Base-by-base conservation (phyloP, 768 basidiomycete genomes). In the Coprinellus micaceus region DNA sequence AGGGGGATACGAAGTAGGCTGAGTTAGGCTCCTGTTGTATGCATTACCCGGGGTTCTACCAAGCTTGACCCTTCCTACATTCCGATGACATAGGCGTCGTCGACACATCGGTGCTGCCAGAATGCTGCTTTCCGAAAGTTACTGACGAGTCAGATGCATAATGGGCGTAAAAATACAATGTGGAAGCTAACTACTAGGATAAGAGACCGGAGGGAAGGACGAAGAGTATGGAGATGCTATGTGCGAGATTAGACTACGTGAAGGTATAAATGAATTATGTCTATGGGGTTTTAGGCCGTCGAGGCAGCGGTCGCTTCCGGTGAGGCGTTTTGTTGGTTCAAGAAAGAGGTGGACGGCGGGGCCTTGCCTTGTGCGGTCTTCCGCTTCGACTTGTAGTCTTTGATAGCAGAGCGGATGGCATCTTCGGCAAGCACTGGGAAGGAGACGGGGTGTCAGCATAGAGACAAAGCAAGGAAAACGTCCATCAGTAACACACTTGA, bases 331-430 rank as follows among this genome's bases (percentile, higher is more conserved):
- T 30, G 28, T 0, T 85, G 72, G 66, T 90, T 84, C 57, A 91
- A 85, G 65, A 83, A 86, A 33, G 84, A 81, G n/a, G 79, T 63
- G 65, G 83, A 76, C 64, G 22, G 81, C 52, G 76, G 58, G 80
- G 76, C 21, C 6, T 33, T 33, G 73, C 58, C 63, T 78, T 60
- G 58, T 71, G 61, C 58, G n/a, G 61, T 36, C n/a, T 62, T 77
- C 55, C 92, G 86, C 78, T 99, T 99, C 58, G 83, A 82, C 66
- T 85, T 84, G 76, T 98, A 98, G 69, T 98, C 89, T 63, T 92
- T 90, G 71, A 99, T 99, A 41, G 97, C 97, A 11, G 95, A 96
- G 52, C 91, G 92, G 71, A 99, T 99, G 56, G 97, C 97, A 71
- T 99, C 97, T 74, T 99, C 97, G 13, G 97, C 95, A 62, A 98